Base-by-base conservation (phyloP, 2,329 filamentous ascomycete species). In the Arthrobotrys musiformis region DNA sequence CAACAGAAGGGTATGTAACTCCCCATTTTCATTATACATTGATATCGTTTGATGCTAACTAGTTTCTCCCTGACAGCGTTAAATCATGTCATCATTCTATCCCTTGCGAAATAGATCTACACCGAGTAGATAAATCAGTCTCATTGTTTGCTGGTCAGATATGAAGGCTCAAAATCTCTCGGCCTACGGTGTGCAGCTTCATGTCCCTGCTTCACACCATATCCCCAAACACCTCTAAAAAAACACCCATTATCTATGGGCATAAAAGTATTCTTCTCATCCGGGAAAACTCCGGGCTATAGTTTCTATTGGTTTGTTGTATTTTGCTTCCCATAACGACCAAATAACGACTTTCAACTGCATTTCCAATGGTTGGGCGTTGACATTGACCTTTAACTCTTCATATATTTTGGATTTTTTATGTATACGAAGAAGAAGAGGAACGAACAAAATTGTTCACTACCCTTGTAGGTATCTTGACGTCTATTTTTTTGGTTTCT, bases 1-100 rank as follows among this genome's bases (percentile, higher is more conserved):
- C 66, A 77, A 77, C 44, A 60, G 73, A 77, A 63, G 73, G 46
- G 73, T 77, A 70, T 61, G 73, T 77, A 46, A 15, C 2, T 15
- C 52, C 28, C 19, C 26, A 0, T n/a, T n/a, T n/a, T n/a, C n/a
- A n/a, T n/a, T n/a, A n/a, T n/a, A n/a, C n/a, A n/a, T n/a, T n/a
- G n/a, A n/a, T n/a, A n/a, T n/a, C n/a, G n/a, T 1, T 50, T 26
- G 24, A 58, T 44, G 26, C 66, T 77, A 70, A 77, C 64, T 37
- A n/a, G 26, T 26, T 61, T 56, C 46, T 22, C 33, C 40, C 24
- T 56, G 54, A 40, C 52, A 77, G 60, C 73, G 73, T 67, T 77
- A 66, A 64, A 70, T 24, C 13, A 48, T 61, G n/a, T 19, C n/a
- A 11, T 44, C 40, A 19, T n/a, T 19, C 22, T 44, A 44, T 28